Evolutionary conservation across 78 protist genomes (phyloP).

Genomic region (Dictyostelium capitatum): DNA sequence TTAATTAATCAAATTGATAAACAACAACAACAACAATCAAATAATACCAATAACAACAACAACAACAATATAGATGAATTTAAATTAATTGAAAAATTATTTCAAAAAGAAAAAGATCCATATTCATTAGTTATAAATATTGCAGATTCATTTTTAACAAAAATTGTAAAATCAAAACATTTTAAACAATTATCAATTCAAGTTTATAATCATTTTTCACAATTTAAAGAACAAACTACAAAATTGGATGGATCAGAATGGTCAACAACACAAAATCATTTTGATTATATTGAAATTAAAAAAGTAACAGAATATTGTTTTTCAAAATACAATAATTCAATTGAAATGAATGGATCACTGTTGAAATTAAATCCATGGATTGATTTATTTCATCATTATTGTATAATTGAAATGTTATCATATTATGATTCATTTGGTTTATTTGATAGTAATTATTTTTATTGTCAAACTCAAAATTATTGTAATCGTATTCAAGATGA

Average conservation of each 20-base stretch:
- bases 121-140: neutral
- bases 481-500: neutral
- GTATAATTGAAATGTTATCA: slow-evolving; percentile 16
- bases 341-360: neutral
- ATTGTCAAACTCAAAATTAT: neutral
- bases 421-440: slow-evolving; percentile 8
- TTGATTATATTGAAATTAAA: neutral
- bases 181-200: neutral
- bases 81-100: neutral
- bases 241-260: neutral
- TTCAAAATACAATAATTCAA: neutral
- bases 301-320: neutral
- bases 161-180: slow-evolving; percentile 1
- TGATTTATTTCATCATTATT: slow-evolving; percentile 8
- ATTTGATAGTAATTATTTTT: neutral
- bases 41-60: neutral
- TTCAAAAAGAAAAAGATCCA: neutral
- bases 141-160: neutral
- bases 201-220: neutral
- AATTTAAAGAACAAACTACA: neutral
- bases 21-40: neutral
- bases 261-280: slow-evolving; percentile 1
- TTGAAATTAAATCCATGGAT: neutral
- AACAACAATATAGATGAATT: neutral
- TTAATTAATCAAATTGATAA: neutral